These are phyloP conservation scores for Colletotrichum caudatum DNA, from an alignment of 2,329 filamentous ascomycete genomes.

Conservation along the genomic window DNA sequence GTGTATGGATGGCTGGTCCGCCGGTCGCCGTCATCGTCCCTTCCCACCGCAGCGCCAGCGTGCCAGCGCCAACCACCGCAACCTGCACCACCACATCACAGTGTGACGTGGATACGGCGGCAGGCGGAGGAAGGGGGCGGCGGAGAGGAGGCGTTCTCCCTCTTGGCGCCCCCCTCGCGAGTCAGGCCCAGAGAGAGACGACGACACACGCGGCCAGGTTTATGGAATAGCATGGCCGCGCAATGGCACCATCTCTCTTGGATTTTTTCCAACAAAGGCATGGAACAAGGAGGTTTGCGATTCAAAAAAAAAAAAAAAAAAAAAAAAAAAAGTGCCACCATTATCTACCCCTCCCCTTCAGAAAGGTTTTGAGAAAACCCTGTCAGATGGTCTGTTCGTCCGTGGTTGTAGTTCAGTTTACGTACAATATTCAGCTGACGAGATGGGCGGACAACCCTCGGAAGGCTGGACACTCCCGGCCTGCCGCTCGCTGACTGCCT, in stretches of 20 bases:
- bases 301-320: constrained; percentile 32
- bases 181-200: constrained; percentile 20
- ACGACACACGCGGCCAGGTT: constrained; percentile 34
- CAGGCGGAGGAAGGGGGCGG: constrained; percentile 20
- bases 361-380: background rate
- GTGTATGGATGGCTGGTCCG: background rate
- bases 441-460: constrained; percentile 23
- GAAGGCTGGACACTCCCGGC: background rate
- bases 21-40: constrained; percentile 31
- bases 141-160: background rate
- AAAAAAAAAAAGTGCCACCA: constrained; percentile 18
- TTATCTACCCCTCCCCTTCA: background rate
- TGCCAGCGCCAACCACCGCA: background rate
- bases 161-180: constrained; percentile 22
- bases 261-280: background rate
- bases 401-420: constrained; percentile 1
- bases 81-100: background rate
- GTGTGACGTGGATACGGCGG: constrained; percentile 23
- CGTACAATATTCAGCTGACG: constrained; percentile 15
- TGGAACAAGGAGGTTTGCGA: constrained; percentile 25
- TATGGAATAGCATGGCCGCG: constrained; percentile 26
- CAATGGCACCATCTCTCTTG: constrained; percentile 2
- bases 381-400: constrained; percentile 21
- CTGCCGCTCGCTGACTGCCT: constrained; percentile 1
- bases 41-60: background rate